phyloP scores from a whole-genome alignment of 192 early-diverging fungal species.

The Backusella parvicylindrica region DNA sequence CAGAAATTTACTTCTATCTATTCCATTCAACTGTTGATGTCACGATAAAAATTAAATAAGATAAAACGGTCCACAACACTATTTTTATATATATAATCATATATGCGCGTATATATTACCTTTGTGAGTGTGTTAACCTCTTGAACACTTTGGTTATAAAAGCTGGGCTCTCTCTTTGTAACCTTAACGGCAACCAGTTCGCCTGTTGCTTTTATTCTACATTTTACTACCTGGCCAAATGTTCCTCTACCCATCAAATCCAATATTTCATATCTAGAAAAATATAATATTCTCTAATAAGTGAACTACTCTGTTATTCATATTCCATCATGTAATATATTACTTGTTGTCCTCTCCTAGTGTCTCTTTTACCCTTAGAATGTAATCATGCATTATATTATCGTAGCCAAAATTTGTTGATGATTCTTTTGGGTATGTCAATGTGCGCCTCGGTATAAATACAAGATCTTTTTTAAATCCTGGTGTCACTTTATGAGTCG shows the following conservation, averaged over 20 bases:
- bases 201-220: slow-evolving; percentile 84
- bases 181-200: slow-evolving; percentile 92
- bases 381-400: slow-evolving; percentile 93
- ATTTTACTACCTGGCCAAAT: slow-evolving; percentile 98
- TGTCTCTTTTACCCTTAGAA: slow-evolving; percentile 93
- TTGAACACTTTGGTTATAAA: slow-evolving; percentile 91
- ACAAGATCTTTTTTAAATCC: slow-evolving; percentile 74
- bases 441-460: slow-evolving; percentile 81
- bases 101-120: slow-evolving; percentile 33
- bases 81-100: neutral
- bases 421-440: slow-evolving; percentile 92
- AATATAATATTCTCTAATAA: neutral
- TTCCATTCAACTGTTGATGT: slow-evolving; percentile 77
- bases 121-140: slow-evolving; percentile 89
- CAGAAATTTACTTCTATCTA: slow-evolving; percentile 81
- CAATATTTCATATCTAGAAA: slow-evolving; percentile 75
- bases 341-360: slow-evolving; percentile 79
- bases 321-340: neutral
- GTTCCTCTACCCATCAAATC: slow-evolving; percentile 97
- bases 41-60: slow-evolving; percentile 43
- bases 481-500: slow-evolving; percentile 71
- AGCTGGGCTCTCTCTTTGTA: slow-evolving; percentile 95
- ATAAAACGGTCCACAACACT: neutral
- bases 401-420: slow-evolving; percentile 89
- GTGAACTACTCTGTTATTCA: neutral